A percentile compares a stretch with the other conserved stretches of the same genome.
Evolutionary conservation across 768 basidiomycete genomes (phyloP).

Genomic region (Mycena olivaceomarginata): DNA sequence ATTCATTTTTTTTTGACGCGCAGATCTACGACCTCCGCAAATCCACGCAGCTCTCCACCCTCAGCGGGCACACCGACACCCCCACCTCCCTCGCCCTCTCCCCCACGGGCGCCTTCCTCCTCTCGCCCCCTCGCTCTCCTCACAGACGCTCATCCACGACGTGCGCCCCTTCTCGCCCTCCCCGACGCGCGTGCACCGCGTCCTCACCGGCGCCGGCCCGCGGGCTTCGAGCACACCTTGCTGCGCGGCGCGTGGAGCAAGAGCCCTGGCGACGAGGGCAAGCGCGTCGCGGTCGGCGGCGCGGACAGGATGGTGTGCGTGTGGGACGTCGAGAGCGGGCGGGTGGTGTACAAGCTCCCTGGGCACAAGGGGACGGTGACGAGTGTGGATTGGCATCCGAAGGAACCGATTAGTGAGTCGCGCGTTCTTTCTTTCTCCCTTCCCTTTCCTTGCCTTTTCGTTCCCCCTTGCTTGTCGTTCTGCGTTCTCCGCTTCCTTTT

Average conservation of each 20-base stretch:
- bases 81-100: slow-evolving; percentile 95
- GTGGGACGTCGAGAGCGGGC: slow-evolving; percentile 90
- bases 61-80: slow-evolving; percentile 93
- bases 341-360: slow-evolving; percentile 91
- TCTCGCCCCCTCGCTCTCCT: slow-evolving; percentile 95
- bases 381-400: slow-evolving; percentile 96
- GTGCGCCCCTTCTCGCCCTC: slow-evolving; percentile 95
- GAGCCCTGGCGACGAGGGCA: slow-evolving; percentile 80
- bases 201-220: slow-evolving; percentile 89
- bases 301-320: slow-evolving; percentile 92
- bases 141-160: slow-evolving; percentile 92
- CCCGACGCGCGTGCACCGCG: slow-evolving; percentile 87
- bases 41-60: slow-evolving; percentile 84
- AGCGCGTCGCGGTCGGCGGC: slow-evolving; percentile 90
- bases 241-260: slow-evolving; percentile 92
- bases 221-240: slow-evolving; percentile 94
- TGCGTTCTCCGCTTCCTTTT: too few relatives aligned
- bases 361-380: slow-evolving; percentile 98
- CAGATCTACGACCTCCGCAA: slow-evolving; percentile 95
- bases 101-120: slow-evolving; percentile 90
- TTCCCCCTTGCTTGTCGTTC: too few relatives aligned
- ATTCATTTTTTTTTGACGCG: too few relatives aligned
- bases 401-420: slow-evolving; percentile 92
- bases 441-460: too few relatives aligned
- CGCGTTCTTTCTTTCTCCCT: not conserved